phyloP scores from a whole-genome alignment of 106 monocot species.

The Amphibolis antarctica region DNA sequence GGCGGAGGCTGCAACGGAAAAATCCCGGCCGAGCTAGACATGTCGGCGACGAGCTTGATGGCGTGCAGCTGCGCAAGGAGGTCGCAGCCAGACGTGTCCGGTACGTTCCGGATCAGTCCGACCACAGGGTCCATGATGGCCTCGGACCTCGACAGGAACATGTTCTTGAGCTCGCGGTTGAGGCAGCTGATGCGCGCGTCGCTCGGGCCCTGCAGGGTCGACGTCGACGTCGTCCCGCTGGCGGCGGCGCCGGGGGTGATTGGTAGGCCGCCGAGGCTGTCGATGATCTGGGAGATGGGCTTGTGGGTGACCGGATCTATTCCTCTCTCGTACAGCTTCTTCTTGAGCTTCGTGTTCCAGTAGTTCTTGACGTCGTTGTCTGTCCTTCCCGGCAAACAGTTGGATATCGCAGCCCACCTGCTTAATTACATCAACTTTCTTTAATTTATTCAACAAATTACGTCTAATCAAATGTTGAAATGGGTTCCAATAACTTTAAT shows the following conservation, averaged over 20 bases:
- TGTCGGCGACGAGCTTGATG: constrained; percentile 10
- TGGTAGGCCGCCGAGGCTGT: constrained; percentile 16
- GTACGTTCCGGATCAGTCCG: not conserved
- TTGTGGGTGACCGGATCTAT: constrained; percentile 98
- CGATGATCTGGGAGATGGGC: constrained; percentile 59
- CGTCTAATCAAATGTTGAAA: too few species aligned
- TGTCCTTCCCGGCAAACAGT: constrained; percentile 53
- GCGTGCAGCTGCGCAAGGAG: constrained; percentile 14
- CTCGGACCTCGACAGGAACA: constrained; percentile 4
- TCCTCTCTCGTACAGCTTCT: constrained; percentile 66
- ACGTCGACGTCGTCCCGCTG: not conserved
- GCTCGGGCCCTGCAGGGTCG: not conserved
- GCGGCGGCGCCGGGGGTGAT: not conserved
- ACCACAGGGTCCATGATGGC: not conserved
- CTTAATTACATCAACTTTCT: not conserved
- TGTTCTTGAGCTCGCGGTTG: constrained; percentile 12
- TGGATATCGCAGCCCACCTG: constrained; percentile 87
- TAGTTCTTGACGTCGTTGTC: constrained; percentile 29
- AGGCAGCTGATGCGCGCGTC: constrained; percentile 9
- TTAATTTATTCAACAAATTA: too few species aligned
- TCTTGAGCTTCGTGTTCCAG: constrained; percentile 36
- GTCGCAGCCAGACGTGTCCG: not conserved
- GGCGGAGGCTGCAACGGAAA: not conserved
- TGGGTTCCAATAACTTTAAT: too few species aligned
- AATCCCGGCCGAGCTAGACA: not conserved